phyloP scores from a whole-genome alignment of 352 stramenopile genomes.

The Saprolegnia parasitica region DNA sequence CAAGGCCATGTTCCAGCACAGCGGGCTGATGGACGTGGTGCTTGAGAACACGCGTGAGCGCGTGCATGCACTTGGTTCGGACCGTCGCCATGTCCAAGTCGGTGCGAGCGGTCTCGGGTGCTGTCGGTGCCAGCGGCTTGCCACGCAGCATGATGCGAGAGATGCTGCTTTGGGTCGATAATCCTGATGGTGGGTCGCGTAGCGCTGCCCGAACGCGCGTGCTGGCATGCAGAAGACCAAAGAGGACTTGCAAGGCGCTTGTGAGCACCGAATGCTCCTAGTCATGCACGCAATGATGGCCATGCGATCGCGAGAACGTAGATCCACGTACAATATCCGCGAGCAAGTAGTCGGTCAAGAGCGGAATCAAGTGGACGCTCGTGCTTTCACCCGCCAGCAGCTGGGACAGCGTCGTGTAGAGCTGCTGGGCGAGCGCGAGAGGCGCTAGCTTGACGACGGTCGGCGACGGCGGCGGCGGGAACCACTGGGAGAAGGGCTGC shows the following conservation, averaged over 20 bases:
- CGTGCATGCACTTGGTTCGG: background rate
- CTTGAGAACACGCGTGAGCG: conserved; percentile 6
- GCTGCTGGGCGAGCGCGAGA: conserved; percentile 3
- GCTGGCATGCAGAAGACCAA: background rate
- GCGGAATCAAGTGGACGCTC: conserved; percentile 2
- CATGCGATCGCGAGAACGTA: too few species aligned
- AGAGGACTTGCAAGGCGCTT: background rate
- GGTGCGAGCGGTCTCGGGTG: background rate
- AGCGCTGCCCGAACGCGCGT: background rate
- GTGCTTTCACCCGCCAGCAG: background rate
- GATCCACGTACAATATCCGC: conserved; percentile 3
- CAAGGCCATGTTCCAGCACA: background rate
- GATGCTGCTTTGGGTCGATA: too few species aligned
- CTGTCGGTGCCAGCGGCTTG: background rate
- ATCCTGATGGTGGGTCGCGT: background rate
- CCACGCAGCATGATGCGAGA: background rate
- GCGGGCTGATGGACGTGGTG: conserved; percentile 5
- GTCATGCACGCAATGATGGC: background rate
- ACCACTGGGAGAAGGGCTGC: conserved; percentile 27
- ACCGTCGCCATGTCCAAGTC: background rate
- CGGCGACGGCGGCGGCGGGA: conserved; percentile 8
- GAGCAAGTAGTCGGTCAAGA: conserved; percentile 1
- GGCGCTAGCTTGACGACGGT: conserved; percentile 1
- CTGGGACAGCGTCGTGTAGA: conserved; percentile 4
- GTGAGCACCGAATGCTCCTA: conserved; percentile 3